A percentile compares a stretch with the other conserved stretches of the same genome.
Conservation (phyloP, 768 basidiomycete species). For the Lentinula guzmanii region DNA sequence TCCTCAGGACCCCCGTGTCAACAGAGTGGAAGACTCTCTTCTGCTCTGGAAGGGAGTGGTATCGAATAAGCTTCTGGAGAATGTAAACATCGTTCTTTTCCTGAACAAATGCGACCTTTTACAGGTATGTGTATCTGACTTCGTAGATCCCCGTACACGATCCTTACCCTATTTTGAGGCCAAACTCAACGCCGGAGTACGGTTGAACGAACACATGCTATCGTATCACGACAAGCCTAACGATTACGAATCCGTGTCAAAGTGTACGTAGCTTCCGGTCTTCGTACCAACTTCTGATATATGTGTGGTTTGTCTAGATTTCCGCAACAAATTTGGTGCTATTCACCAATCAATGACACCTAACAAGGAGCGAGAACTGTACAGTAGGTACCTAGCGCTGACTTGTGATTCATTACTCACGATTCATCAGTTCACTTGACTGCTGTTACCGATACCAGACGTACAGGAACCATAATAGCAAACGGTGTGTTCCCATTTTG, state of each 20-base stretch:
- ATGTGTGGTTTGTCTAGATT: conserved; percentile 39
- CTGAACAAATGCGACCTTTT: conserved; percentile 79
- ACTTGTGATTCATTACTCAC: conserved; percentile 1
- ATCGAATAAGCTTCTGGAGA: conserved; percentile 64
- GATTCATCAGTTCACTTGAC: conserved; percentile 62
- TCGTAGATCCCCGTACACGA: too few species aligned
- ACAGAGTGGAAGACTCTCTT: conserved; percentile 77
- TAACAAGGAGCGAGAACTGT: conserved; percentile 67
- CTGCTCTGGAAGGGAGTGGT: conserved; percentile 68
- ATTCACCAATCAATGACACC: conserved; percentile 64
- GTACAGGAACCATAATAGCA: conserved; percentile 68
- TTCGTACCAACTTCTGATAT: conserved; percentile 3
- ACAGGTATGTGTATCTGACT: conserved; percentile 33
- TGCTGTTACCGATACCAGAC: conserved; percentile 74
- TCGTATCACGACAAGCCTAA: conserved; percentile 73
- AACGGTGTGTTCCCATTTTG: conserved; percentile 38
- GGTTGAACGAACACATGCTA: conserved; percentile 60
- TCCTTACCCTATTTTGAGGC: conserved; percentile 28
- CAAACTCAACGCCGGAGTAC: conserved; percentile 74
- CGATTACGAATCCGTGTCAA: conserved; percentile 70
- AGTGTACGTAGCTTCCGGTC: conserved; percentile 43
- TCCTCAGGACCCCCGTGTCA: conserved; percentile 63
- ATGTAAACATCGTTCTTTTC: conserved; percentile 77
- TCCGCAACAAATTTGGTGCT: conserved; percentile 65
- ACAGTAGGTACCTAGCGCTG: conserved; percentile 40